Evolutionary conservation across 1,139 yeast genomes (phyloP).

Genomic region (Saccharomycopsis hybrid): DNA sequence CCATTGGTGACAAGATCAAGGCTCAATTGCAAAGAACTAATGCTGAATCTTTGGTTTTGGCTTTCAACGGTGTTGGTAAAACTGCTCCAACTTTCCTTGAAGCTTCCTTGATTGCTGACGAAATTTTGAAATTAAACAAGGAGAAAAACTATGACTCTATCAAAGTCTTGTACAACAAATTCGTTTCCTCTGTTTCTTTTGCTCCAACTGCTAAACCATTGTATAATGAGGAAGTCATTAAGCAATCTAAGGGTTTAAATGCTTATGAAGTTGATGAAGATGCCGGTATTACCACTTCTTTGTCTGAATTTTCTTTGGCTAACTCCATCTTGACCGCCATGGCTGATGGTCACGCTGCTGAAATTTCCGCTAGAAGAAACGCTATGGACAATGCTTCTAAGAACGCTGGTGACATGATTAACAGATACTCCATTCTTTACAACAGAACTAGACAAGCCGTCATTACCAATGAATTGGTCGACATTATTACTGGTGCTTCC

Average conservation of each 20-base stretch:
- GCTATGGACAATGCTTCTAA: conserved; percentile 99
- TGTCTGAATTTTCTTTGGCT: conserved; percentile 84
- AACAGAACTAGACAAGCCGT: conserved; percentile 99
- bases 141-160: conserved; percentile 59
- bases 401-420: conserved; percentile 99
- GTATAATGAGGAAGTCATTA: conserved; percentile 66
- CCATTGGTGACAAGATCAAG: conserved; percentile 93
- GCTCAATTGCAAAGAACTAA: conserved; percentile 82
- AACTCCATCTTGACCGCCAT: conserved; percentile 86
- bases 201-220: conserved; percentile 73
- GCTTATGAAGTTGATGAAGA: conserved; percentile 86
- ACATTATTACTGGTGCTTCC: conserved; percentile 99
- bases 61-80: conserved; percentile 89
- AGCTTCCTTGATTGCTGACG: conserved; percentile 84
- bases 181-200: conserved; percentile 80
- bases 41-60: conserved; percentile 59
- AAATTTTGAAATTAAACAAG: conserved; percentile 59
- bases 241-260: conserved; percentile 79
- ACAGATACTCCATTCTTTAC: conserved; percentile 90
- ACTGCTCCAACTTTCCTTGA: conserved; percentile 93
- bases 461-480: conserved; percentile 98
- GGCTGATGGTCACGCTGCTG: conserved; percentile 98
- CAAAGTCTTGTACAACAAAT: conserved; percentile 82
- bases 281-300: conserved; percentile 46
- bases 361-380: conserved; percentile 97